A percentile compares a stretch with the other conserved stretches of the same genome.
Evolutionary conservation across 2,329 filamentous ascomycete genomes (phyloP).

Genomic region (Chaetomium strumarium): DNA sequence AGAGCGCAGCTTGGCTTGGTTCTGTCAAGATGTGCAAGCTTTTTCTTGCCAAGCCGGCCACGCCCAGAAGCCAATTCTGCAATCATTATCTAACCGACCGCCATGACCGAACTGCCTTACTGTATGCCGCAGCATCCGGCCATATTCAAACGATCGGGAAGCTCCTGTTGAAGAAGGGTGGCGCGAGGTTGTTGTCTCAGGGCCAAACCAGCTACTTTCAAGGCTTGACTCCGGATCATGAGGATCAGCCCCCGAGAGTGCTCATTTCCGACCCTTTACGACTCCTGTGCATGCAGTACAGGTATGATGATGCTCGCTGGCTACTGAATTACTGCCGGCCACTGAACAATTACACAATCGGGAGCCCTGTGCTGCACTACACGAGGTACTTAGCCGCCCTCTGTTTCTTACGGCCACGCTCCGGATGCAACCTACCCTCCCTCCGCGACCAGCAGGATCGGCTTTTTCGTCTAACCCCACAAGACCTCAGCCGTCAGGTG

Average conservation of each 20-base stretch:
- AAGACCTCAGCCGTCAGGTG: neutral
- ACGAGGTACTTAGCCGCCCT: neutral
- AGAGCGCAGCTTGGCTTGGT: conserved; percentile 1
- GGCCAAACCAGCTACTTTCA: neutral
- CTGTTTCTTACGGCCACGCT: neutral
- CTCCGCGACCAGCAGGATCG: neutral
- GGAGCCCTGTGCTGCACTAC: neutral
- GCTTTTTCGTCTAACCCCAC: neutral
- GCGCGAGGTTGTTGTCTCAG: neutral
- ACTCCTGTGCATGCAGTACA: neutral
- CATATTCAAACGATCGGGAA: neutral
- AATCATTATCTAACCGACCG: neutral
- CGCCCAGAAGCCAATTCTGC: too few species aligned
- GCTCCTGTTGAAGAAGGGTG: neutral
- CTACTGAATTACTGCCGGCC: neutral
- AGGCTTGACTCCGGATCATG: neutral
- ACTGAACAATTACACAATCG: neutral
- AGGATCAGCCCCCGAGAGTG: neutral
- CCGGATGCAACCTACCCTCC: neutral
- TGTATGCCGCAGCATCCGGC: conserved; percentile 1
- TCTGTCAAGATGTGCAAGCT: neutral
- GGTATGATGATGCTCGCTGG: conserved; percentile 3
- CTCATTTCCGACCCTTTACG: neutral
- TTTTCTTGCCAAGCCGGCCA: neutral
- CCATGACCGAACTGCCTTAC: neutral